Conservation (phyloP, 371 early-diverging fungal species). For the Enterocytospora artemiae region DNA sequence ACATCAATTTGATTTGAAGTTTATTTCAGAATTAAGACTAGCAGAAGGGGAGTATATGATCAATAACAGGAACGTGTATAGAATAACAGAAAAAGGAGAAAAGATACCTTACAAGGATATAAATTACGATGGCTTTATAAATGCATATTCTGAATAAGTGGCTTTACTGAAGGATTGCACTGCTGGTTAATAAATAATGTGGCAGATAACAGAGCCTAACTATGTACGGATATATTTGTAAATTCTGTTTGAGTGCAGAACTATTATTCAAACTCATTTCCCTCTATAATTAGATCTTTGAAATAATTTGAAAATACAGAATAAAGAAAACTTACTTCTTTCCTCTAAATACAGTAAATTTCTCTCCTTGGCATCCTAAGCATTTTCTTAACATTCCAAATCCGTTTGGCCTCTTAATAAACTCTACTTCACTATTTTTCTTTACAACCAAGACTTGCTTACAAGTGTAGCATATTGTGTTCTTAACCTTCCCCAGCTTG, state of each 20-base stretch:
- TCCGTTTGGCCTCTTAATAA: not conserved
- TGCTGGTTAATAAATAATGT: too few relatives aligned
- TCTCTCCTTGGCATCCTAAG: not conserved
- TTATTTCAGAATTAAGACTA: conserved; percentile 12
- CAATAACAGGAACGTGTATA: conserved; percentile 30
- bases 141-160: too few relatives aligned
- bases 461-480: not conserved
- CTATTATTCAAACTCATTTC: too few relatives aligned
- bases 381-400: not conserved
- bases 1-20: not conserved
- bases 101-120: conserved; percentile 13
- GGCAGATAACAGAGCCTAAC: too few relatives aligned
- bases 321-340: too few relatives aligned
- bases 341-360: not conserved
- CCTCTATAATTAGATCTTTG: too few relatives aligned
- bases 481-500: conserved; percentile 4
- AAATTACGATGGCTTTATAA: conserved; percentile 13
- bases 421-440: not conserved
- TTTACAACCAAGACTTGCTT: not conserved
- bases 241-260: too few relatives aligned
- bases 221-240: too few relatives aligned
- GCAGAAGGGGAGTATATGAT: conserved; percentile 41
- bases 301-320: too few relatives aligned
- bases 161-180: too few relatives aligned
- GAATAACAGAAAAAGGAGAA: conserved; percentile 12